A percentile compares a stretch with the other conserved stretches of the same genome.
These are phyloP conservation scores for Haplographium delicatum DNA, from an alignment of 495 filamentous ascomycete species.

Conservation along the genomic window DNA sequence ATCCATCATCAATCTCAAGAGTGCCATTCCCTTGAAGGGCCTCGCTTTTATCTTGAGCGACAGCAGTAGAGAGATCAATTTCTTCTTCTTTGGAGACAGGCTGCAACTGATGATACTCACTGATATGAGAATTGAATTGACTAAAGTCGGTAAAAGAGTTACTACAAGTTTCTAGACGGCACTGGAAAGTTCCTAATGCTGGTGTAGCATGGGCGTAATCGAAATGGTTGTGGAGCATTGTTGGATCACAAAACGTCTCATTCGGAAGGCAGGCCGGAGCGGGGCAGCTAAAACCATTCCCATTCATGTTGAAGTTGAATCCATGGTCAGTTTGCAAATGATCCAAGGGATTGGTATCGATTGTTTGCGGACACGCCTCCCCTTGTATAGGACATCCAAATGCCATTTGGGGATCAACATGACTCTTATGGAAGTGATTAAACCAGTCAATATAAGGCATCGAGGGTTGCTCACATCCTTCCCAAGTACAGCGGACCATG, in stretches of 20 bases:
- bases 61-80: constrained; percentile 13
- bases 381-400: constrained; percentile 18
- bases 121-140: constrained; percentile 16
- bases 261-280: constrained; percentile 11
- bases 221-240: constrained; percentile 21
- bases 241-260: constrained; percentile 12
- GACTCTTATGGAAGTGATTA: constrained; percentile 17
- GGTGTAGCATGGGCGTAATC: constrained; percentile 19
- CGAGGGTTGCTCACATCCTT: constrained; percentile 10
- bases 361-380: constrained; percentile 7
- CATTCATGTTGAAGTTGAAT: constrained; percentile 10
- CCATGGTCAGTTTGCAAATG: constrained; percentile 21
- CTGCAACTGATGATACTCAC: constrained; percentile 11
- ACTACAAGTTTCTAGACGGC: constrained; percentile 14
- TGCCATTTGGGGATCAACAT: constrained; percentile 21
- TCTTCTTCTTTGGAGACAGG: constrained; percentile 11
- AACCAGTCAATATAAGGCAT: constrained; percentile 9
- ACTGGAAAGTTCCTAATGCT: constrained; percentile 9
- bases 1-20: neutral
- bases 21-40: neutral
- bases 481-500: constrained; percentile 17
- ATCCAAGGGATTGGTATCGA: constrained; percentile 14
- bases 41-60: constrained; percentile 1
- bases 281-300: constrained; percentile 13
- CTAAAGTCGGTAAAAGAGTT: constrained; percentile 9